phyloP scores from a whole-genome alignment of 257 asterid species.

The Anisodus acutangulus region DNA sequence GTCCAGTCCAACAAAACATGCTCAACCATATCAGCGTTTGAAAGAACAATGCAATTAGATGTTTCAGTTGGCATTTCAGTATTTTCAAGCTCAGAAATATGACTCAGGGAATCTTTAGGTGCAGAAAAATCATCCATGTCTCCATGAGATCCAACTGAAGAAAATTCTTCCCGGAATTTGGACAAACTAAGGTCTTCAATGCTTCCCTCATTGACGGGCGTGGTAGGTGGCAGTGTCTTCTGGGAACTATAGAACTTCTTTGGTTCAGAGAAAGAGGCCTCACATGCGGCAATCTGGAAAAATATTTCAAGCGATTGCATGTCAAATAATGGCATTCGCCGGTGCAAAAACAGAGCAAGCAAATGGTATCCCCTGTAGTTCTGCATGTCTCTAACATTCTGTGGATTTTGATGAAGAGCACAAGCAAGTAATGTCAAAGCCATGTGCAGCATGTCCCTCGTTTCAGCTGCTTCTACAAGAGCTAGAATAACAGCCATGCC shows the following conservation, averaged over 20 bases:
- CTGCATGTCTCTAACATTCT: conserved; percentile 96
- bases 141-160: conserved; percentile 87
- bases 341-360: conserved; percentile 91
- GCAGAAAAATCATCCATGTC: conserved; percentile 96
- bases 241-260: conserved; percentile 53
- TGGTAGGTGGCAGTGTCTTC: conserved; percentile 59
- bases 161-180: conserved; percentile 81
- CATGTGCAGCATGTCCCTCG: conserved; percentile 99
- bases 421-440: conserved; percentile 81
- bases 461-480: conserved; percentile 98
- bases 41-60: conserved; percentile 92
- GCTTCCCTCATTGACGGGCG: conserved; percentile 57
- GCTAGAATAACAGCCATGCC: conserved; percentile 97
- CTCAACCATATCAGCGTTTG: conserved; percentile 99
- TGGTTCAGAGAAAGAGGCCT: conserved; percentile 97
- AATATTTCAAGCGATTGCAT: conserved; percentile 97
- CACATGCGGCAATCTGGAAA: conserved; percentile 98
- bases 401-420: conserved; percentile 97
- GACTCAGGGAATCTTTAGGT: conserved; percentile 85
- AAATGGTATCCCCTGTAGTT: conserved; percentile 91
- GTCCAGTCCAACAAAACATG: conserved; percentile 99
- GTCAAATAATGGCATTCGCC: conserved; percentile 93
- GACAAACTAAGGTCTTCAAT: conserved; percentile 77
- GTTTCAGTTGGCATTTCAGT: conserved; percentile 77
- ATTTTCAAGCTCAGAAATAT: conserved; percentile 86